phyloP scores from a whole-genome alignment of 2,329 filamentous ascomycete genomes.

The Calonectria pteridis region DNA sequence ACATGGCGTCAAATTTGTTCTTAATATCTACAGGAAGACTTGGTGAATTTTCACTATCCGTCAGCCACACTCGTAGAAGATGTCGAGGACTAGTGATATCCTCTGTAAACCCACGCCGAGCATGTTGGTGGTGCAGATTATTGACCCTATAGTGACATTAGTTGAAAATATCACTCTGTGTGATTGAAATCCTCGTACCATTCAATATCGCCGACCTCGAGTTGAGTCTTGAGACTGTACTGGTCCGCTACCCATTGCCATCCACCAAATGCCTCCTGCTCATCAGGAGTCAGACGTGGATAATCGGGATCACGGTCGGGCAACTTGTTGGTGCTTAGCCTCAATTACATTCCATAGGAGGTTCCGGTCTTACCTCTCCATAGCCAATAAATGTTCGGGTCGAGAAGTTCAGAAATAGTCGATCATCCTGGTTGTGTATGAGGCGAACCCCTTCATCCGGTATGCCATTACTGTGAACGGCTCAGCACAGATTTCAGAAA shows the following conservation, averaged over 20 bases:
- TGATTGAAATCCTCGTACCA: background rate
- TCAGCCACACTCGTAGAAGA: constrained; percentile 4
- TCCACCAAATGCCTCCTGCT: constrained; percentile 6
- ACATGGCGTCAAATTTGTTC: constrained; percentile 11
- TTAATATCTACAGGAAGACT: background rate
- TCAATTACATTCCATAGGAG: background rate
- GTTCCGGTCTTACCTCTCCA: background rate
- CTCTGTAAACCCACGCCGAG: constrained; percentile 1
- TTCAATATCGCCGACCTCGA: constrained; percentile 7
- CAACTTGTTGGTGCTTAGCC: background rate
- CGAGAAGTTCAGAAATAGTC: constrained; percentile 5
- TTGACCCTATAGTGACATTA: background rate
- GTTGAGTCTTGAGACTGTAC: constrained; percentile 1
- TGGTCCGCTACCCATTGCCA: constrained; percentile 17
- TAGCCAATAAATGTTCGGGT: constrained; percentile 12
- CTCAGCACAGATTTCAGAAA: background rate
- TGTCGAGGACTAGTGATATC: background rate
- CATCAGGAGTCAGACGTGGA: background rate
- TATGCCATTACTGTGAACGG: background rate
- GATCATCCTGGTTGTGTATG: background rate
- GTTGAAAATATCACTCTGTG: background rate
- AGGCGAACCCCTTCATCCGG: constrained; percentile 1
- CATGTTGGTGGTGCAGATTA: constrained; percentile 10
- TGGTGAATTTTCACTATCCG: background rate
- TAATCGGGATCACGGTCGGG: background rate